Evolutionary conservation across 345 rosid species (phyloP), one percentile per base, ranked within the genome.

Genomic region (Arabidopsis thaliana): DNA sequence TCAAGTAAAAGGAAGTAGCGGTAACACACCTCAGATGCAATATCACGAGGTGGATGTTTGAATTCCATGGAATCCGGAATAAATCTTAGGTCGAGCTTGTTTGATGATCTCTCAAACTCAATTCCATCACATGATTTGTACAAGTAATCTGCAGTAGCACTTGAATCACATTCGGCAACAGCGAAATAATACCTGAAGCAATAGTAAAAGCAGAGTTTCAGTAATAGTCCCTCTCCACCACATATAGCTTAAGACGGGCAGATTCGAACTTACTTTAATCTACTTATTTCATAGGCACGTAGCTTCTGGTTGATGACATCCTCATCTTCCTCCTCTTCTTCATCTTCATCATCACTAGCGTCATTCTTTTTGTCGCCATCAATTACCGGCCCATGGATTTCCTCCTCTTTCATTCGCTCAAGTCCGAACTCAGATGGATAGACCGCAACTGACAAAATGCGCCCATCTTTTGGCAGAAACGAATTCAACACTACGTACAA

Each of bases 361-460:
- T 82, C 83, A 0, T 72, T 82, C 25, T 80, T 74, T n/a, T 65
- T 56, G 67, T 80, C 84, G 60, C 81, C 81, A 65, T 88, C 89
- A 65, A 92, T 89, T 33, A 84, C 87, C 11, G 99, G 98, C n/a
- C 98, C 99, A 58, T 76, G 91, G 72, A 88, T 72, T 78, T 95
- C 99, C 83, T 95, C 99, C 80, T 90, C 96, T 85, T 88, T 85
- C 97, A 95, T 95, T 2, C 89, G 85, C 77, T 89, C 72, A 75
- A 95, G 84, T 40, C 99, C 98, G 61, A 95, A 90, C 44, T 95
- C 99, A 6, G 98, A 82, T 16, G 99, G 99, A 83, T 95, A 90
- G 68, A 95, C 88, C 2, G 91, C 57, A 40, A 95, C 94, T 0
- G 94, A 90, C 74, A 84, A 36, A 72, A 90, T 82, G 12, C 80